Percentiles rank a stretch among this genome's conserved stretches.
Evolutionary conservation across 495 filamentous ascomycete genomes (phyloP).

Genomic region (Tuber melanosporum): DNA sequence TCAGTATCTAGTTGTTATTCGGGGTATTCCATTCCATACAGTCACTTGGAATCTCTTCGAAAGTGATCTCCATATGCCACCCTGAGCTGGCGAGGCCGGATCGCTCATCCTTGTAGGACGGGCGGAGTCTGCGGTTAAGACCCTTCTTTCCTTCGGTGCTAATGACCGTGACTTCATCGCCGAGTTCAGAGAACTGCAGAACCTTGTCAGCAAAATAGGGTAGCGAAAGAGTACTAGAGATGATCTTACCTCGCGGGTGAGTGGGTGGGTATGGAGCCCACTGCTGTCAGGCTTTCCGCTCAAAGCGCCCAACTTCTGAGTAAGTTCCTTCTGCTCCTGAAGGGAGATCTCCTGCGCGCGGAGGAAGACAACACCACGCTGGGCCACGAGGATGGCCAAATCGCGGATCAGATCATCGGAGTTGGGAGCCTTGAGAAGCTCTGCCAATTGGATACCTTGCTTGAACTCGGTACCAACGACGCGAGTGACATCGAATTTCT

Average conservation of each 20-base stretch:
- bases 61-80: constrained; percentile 60
- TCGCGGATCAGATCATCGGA: constrained; percentile 62
- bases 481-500: constrained; percentile 60
- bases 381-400: constrained; percentile 63
- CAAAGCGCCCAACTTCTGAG: constrained; percentile 58
- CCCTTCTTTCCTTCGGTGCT: constrained; percentile 21
- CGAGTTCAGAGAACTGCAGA: constrained; percentile 16
- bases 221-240: not conserved
- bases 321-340: constrained; percentile 63
- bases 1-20: not conserved
- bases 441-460: constrained; percentile 51
- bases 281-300: constrained; percentile 62
- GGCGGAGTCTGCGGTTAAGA: constrained; percentile 1
- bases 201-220: not conserved
- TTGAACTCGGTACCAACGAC: constrained; percentile 60
- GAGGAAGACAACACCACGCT: constrained; percentile 70
- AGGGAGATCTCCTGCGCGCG: constrained; percentile 64
- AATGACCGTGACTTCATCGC: constrained; percentile 22
- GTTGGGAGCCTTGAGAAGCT: constrained; percentile 57
- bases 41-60: constrained; percentile 47
- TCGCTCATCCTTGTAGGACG: constrained; percentile 12
- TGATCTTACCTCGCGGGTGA: constrained; percentile 42
- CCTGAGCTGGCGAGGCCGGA: constrained; percentile 18
- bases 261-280: constrained; percentile 65
- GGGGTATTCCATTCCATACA: constrained; percentile 6